Base-by-base conservation (phyloP, 2,329 filamentous ascomycete species). In the Fusarium lyarnte region DNA sequence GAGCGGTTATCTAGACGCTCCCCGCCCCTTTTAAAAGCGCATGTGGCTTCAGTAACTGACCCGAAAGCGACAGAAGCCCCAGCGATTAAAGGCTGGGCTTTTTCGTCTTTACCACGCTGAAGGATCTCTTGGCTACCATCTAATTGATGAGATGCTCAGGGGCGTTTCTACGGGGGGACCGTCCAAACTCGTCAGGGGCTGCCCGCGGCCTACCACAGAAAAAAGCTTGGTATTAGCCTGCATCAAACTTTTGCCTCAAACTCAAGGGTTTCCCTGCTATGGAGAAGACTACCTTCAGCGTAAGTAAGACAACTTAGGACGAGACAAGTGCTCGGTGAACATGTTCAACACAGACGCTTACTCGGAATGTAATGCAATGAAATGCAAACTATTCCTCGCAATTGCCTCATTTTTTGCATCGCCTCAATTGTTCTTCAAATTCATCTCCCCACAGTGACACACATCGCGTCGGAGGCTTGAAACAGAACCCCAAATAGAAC, bases 401-500 rank as follows among this genome's bases (percentile, higher is more conserved):
- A 36, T 53, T 23, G 31, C 38, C 14, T 62, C 42, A 36, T 31
- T 35, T 36, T 47, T 33, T 41, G 25, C 17, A 39, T 46, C 31
- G 25, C 23, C 33, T 52, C 6, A n/a, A 64, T 49, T 23, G 25
- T 23, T 46, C 39, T 42, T 64, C 21, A 45, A 36, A 36, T 23
- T 27, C 13, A 11, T 29, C 27, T 35, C 23, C n/a, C 39, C 25
- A 38, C 23, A 63, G 19, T 58, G 51, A 69, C 23, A 69, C 66
- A 58, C 25, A n/a, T 31, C 25, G 31, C 36, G 66, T 47, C 31
- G 17, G 31, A 53, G 47, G 36, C 58, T 69, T 63, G 43, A 69
- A 51, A 69, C 66, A 69, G 35, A 64, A 64, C 42, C 27, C 25
- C 38, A 43, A 39, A 64, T 57, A 52, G 57, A 69, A 69, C 43